Evolutionary conservation across 1,139 yeast genomes (phyloP), one percentile per base, ranked within the genome.

Genomic region (Yamadazyma epiphylla): DNA sequence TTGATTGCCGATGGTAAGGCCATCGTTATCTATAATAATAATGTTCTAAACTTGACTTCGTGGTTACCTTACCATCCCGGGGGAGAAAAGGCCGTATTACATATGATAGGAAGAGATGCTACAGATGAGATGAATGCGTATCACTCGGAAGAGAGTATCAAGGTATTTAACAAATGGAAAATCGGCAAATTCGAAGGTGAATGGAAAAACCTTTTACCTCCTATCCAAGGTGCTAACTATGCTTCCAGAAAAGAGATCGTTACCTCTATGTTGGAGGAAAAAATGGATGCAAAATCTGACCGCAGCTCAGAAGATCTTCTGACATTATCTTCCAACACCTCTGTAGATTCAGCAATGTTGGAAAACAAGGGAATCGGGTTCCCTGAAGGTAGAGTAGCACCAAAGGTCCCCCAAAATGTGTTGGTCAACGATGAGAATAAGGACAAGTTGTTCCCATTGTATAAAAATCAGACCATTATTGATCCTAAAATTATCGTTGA

Each of bases 121-220:
- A 80, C 94, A 1, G 94, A 86, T 51, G 96, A 87, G 53, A 86
- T 87, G 85, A 72, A 78, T 32, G 89, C 89, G 8, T 82, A 85
- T 49, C 95, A 87, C 49, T 58, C 77, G 19, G 73, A 66, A 12
- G 81, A 76, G 29, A 73, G 94, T 0, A 57, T 71, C 10, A 35
- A 42, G 3, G 51, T 54, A 0, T 80, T 85, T 53, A 50, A 50
- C 9, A 65, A 58, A 25, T 88, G 74, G 73, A 70, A 61, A 36
- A 66, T 87, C 9, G 96, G 95, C 2, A 49, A 47, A 17, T 74
- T 86, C 5, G 75, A 77, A 34, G 52, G 63, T 35, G 61, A 63
- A 4, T 87, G 95, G 95, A 67, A 66, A 32, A 83, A 85, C 51
- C 58, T 86, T 49, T 51, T 83, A 22, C 95, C 96, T 4, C 96